A percentile compares a stretch with the other conserved stretches of the same genome.
These are phyloP conservation scores for Sarcomyxa edulis DNA, from an alignment of 768 basidiomycete species.

Conservation along the genomic window DNA sequence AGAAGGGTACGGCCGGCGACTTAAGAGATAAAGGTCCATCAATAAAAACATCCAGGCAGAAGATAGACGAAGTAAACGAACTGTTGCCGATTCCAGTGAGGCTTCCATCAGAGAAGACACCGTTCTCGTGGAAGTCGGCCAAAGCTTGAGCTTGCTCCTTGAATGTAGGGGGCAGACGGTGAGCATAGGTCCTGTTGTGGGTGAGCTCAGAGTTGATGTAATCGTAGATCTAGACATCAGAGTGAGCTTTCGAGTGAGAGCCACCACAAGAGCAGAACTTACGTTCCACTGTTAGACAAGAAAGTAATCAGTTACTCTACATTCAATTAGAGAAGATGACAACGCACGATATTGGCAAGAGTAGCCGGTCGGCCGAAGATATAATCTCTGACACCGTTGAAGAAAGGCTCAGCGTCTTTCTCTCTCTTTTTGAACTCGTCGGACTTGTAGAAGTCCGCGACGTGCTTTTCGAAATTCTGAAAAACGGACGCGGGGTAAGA, in stretches of 20 bases:
- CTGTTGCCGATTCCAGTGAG: slow-evolving; percentile 74
- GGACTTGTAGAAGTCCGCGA: slow-evolving; percentile 55
- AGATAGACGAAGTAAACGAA: slow-evolving; percentile 34
- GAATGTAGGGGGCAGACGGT: slow-evolving; percentile 75
- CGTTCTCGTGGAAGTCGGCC: slow-evolving; percentile 78
- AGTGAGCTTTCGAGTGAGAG: neutral
- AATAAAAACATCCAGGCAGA: neutral
- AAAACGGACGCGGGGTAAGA: neutral
- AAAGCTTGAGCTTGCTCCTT: slow-evolving; percentile 68
- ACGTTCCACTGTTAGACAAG: slow-evolving; percentile 66
- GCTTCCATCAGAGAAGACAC: slow-evolving; percentile 60
- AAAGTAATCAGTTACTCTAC: slow-evolving; percentile 10
- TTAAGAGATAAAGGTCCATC: slow-evolving; percentile 18
- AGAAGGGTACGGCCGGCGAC: slow-evolving; percentile 82
- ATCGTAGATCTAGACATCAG: slow-evolving; percentile 55
- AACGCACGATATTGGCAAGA: slow-evolving; percentile 64
- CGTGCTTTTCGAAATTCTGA: slow-evolving; percentile 58
- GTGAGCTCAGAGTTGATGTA: slow-evolving; percentile 69
- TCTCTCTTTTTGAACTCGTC: slow-evolving; percentile 58
- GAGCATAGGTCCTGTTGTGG: slow-evolving; percentile 80
- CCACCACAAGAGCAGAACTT: slow-evolving; percentile 21
- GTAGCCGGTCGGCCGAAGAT: slow-evolving; percentile 63
- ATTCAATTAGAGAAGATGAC: neutral
- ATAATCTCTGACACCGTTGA: slow-evolving; percentile 60
- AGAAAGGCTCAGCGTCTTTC: slow-evolving; percentile 59